Base-by-base conservation (phyloP, 2,329 filamentous ascomycete species). In the Cladophialophora carrionii region DNA sequence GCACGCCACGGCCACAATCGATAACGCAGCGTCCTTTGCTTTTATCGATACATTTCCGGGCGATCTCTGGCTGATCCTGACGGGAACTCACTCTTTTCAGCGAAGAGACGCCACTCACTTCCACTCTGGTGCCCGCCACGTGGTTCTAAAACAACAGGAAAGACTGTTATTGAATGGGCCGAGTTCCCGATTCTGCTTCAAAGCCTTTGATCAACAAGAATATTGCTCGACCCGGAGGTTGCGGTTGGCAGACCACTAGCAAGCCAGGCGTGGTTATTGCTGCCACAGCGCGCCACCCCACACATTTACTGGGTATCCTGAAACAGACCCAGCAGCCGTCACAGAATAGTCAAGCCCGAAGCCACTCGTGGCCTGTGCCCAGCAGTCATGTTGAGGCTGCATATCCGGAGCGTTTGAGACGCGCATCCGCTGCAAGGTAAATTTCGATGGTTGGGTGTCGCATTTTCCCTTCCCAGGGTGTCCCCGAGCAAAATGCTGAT, bases 241-340 rank as follows among this genome's bases (percentile, higher is more conserved):
- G 26, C n/a, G 17, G 52, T 32, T 32, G 26, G 51, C 9, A 53
- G 31, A 4, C 14, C 14, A n/a, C 51, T 4, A 14, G 51, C 29
- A 54, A 32, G 17, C 29, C 24, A 20, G 52, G 52, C 29, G 29
- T n/a, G n/a, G n/a, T 54, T 60, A 12, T 26, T 37, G 57, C 57
- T 32, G 4, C n/a, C 26, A 29, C 48, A 51, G 24, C 48, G 22
- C 24, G 31, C 52, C 52, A 54, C 52, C 29, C 29, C 24, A 41
- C 22, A 51, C 20, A 26, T 22, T 22, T 60, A n/a, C 31, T 60
- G 26, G 48, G 43, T 60, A 41, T 60, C 31, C 57, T 60, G 57
- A 60, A 60, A 60, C 57, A 51, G 14, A 24, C 46, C 57, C 41
- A 14, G 48, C 57, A 31, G 22, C 48, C 52, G 57, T 60, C 48